phyloP scores from a whole-genome alignment of 2,329 filamentous ascomycete species.

The Apiospora pterosperma region DNA sequence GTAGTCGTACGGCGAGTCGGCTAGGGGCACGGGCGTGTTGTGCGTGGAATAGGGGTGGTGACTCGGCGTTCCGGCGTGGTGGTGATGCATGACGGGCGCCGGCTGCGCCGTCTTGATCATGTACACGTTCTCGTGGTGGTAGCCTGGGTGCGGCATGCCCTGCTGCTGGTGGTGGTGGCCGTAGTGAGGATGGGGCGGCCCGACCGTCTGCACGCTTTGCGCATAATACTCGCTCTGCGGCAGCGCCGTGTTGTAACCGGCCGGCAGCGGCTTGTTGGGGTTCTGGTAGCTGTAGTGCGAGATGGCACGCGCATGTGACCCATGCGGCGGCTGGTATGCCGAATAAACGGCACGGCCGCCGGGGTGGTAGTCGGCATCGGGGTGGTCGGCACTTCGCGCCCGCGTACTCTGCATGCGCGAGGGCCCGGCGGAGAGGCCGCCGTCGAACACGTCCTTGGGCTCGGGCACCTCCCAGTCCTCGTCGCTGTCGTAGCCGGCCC shows the following conservation, averaged over 20 bases:
- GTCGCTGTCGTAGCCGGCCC: conserved; percentile 26
- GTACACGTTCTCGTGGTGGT: conserved; percentile 4
- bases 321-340: conserved; percentile 35
- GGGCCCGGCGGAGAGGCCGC: neutral
- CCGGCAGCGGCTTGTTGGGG: neutral
- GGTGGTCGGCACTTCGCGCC: conserved; percentile 21
- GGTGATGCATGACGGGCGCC: neutral
- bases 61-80: neutral
- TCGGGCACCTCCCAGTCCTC: conserved; percentile 20
- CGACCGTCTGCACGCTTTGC: neutral
- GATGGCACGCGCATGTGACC: conserved; percentile 17
- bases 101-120: neutral
- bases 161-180: neutral
- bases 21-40: neutral
- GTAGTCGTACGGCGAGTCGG: neutral
- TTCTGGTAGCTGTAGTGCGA: conserved; percentile 3
- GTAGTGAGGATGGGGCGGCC: neutral
- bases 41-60: conserved; percentile 1
- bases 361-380: conserved; percentile 25
- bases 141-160: neutral
- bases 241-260: neutral
- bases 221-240: neutral
- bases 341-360: conserved; percentile 16
- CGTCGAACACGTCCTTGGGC: conserved; percentile 9
- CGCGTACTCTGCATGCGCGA: neutral